A percentile compares a stretch with the other conserved stretches of the same genome.
Conservation (phyloP, 306 rosid species). For the Citrullus mucosospermus region DNA sequence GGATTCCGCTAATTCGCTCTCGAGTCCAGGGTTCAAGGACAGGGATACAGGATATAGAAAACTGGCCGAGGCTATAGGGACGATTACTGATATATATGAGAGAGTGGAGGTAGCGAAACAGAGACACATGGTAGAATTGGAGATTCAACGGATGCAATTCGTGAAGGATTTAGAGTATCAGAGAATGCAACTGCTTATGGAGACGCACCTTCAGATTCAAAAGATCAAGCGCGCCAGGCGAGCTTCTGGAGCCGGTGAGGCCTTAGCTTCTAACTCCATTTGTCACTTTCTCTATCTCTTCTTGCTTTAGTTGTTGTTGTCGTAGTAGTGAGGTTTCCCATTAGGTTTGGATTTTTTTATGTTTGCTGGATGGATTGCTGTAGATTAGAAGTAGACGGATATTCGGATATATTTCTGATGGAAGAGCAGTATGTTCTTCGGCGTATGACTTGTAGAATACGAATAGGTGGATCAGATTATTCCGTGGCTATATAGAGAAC, state of each 20-base stretch:
- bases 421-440: neutral
- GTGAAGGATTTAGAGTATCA: constrained; percentile 59
- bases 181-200: constrained; percentile 49
- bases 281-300: neutral
- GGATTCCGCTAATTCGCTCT: constrained; percentile 15
- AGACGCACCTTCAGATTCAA: constrained; percentile 40
- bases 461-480: neutral
- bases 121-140: constrained; percentile 55
- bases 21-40: constrained; percentile 18
- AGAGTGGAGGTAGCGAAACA: constrained; percentile 48
- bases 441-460: neutral
- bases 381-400: neutral
- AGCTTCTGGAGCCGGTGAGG: constrained; percentile 28
- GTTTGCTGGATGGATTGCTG: neutral
- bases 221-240: constrained; percentile 38
- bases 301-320: neutral
- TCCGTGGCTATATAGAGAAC: neutral
- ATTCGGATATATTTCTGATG: neutral
- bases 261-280: neutral
- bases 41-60: constrained; percentile 24
- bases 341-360: neutral
- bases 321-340: neutral
- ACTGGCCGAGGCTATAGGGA: constrained; percentile 42
- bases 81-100: constrained; percentile 41
- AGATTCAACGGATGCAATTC: constrained; percentile 62